Evolutionary conservation across 78 protist genomes (phyloP).

Genomic region (Cavenderia fasciculata): DNA sequence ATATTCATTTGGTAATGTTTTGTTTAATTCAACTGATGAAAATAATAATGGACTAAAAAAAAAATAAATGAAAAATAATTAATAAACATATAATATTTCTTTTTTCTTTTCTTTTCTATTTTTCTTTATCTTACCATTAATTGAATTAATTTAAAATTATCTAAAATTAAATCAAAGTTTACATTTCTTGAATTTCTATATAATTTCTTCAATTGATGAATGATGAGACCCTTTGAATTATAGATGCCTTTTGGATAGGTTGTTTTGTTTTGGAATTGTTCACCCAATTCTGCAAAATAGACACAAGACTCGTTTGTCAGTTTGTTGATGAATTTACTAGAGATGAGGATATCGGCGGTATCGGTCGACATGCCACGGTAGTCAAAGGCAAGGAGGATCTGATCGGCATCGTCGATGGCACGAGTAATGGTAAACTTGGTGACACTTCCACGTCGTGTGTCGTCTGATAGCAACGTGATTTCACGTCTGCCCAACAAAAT

Average conservation of each 20-base stretch:
- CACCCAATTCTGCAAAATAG: constrained; percentile 56
- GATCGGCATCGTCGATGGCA: constrained; percentile 59
- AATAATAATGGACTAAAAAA: constrained; percentile 46
- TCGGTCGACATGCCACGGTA: constrained; percentile 57
- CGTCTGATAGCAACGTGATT: constrained; percentile 53
- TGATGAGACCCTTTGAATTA: constrained; percentile 4
- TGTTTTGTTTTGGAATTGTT: background rate
- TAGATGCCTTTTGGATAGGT: constrained; percentile 5
- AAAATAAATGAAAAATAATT: no score
- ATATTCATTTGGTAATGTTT: constrained; percentile 52
- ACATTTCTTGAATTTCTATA: constrained; percentile 48
- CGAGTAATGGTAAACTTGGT: constrained; percentile 50
- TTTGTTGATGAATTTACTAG: constrained; percentile 37
- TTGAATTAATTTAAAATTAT: constrained; percentile 36
- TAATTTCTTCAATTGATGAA: constrained; percentile 39
- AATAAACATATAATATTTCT: no score
- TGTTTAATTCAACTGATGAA: constrained; percentile 58
- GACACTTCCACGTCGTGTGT: constrained; percentile 51
- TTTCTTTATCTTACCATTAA: no score
- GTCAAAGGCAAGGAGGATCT: constrained; percentile 37
- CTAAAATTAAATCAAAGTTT: constrained; percentile 28
- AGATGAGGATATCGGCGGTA: constrained; percentile 47
- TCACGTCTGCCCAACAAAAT: constrained; percentile 48
- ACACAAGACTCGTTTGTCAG: constrained; percentile 33
- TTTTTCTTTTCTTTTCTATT: no score